phyloP scores from a whole-genome alignment of 306 rosid genomes.

The Crotalaria pallida region DNA sequence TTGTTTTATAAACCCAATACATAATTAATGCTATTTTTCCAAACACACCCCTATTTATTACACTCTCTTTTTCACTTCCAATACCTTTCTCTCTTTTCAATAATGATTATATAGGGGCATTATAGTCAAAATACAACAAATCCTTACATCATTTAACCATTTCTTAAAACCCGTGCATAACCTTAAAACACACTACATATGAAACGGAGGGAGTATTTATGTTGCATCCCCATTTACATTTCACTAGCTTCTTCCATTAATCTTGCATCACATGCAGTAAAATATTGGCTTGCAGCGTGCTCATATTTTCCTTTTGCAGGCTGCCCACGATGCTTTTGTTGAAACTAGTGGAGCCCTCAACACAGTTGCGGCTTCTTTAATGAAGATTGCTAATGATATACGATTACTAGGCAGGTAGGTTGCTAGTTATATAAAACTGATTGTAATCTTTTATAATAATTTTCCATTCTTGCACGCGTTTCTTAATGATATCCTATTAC shows the following conservation, averaged over 20 bases:
- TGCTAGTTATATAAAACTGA: not conserved
- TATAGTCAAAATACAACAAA: too few species aligned
- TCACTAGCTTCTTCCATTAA: constrained; percentile 1
- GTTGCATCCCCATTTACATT: not conserved
- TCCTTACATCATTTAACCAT: too few species aligned
- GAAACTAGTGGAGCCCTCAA: constrained; percentile 90
- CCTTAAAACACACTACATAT: too few species aligned
- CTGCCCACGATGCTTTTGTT: constrained; percentile 98
- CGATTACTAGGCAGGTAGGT: constrained; percentile 89
- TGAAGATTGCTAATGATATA: constrained; percentile 94
- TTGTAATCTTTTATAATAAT: not conserved
- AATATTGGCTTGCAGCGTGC: constrained; percentile 10
- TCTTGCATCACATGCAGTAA: constrained; percentile 14
- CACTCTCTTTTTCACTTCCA: too few species aligned
- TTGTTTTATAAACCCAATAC: too few species aligned
- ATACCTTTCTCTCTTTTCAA: too few species aligned
- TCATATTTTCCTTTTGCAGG: constrained; percentile 47
- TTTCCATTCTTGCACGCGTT: not conserved
- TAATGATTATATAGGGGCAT: too few species aligned
- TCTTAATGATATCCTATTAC: constrained; percentile 20
- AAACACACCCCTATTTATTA: too few species aligned
- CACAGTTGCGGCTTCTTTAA: constrained; percentile 79
- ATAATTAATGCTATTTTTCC: too few species aligned
- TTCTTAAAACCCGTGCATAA: too few species aligned
- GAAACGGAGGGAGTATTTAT: too few species aligned